Conservation (phyloP, 2,329 filamentous ascomycete genomes). For the Alternaria viburni region DNA sequence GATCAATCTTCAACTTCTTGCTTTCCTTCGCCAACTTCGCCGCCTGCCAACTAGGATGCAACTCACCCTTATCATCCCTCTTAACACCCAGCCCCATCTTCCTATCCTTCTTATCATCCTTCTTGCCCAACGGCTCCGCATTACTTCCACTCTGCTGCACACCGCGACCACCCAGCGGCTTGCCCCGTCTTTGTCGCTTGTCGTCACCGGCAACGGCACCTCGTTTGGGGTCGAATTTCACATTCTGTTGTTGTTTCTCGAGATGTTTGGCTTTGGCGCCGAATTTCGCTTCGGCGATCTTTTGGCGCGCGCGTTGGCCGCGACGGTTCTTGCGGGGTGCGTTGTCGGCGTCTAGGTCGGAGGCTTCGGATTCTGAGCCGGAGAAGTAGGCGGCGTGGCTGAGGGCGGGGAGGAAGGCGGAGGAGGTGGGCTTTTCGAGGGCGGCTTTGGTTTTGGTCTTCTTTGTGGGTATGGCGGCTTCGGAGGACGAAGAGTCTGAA, state of each 20-base stretch:
- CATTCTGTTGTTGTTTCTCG: slow-evolving; percentile 55
- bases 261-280: slow-evolving; percentile 73
- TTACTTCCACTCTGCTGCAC: slow-evolving; percentile 44
- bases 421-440: slow-evolving; percentile 40
- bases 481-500: slow-evolving; percentile 11
- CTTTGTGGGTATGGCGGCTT: slow-evolving; percentile 15
- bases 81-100: slow-evolving; percentile 51
- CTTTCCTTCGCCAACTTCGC: slow-evolving; percentile 66
- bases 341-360: slow-evolving; percentile 60
- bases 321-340: slow-evolving; percentile 72
- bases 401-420: slow-evolving; percentile 75
- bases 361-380: slow-evolving; percentile 75
- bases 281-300: slow-evolving; percentile 82
- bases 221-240: slow-evolving; percentile 64
- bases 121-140: slow-evolving; percentile 30
- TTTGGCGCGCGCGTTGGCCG: slow-evolving; percentile 78
- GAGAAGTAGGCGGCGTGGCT: slow-evolving; percentile 80
- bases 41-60: slow-evolving; percentile 71
- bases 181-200: slow-evolving; percentile 25
- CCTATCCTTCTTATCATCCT: slow-evolving; percentile 13
- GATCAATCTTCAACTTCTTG: slow-evolving; percentile 52
- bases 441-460: slow-evolving; percentile 27
- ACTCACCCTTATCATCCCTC: slow-evolving; percentile 57
- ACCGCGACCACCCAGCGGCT: slow-evolving; percentile 25
- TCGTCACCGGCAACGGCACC: slow-evolving; percentile 61